Evolutionary conservation across 2,329 filamentous ascomycete genomes (phyloP).

Genomic region (Tolypocladium paradoxum): DNA sequence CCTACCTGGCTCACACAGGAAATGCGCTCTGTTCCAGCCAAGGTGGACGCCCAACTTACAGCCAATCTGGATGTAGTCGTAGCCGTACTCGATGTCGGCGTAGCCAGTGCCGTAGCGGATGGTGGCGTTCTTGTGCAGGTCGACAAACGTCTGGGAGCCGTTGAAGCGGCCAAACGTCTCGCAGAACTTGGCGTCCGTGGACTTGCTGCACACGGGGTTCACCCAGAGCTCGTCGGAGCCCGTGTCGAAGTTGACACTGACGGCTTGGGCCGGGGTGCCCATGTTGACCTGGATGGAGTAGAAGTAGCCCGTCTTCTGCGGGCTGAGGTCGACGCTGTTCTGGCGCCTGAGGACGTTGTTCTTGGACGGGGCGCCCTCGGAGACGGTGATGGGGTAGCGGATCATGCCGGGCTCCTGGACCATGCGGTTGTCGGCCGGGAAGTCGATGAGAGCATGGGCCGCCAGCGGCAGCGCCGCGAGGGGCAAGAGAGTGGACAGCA

Average conservation of each 20-base stretch:
- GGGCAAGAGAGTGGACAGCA: constrained; percentile 19
- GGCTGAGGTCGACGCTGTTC: constrained; percentile 11
- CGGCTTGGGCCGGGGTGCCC: constrained; percentile 25
- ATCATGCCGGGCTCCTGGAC: constrained; percentile 15
- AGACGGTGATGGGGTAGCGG: constrained; percentile 17
- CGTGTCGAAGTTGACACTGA: constrained; percentile 30
- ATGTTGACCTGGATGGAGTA: constrained; percentile 27
- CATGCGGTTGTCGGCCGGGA: constrained; percentile 12
- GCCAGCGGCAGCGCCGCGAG: constrained; percentile 17
- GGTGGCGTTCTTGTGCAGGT: constrained; percentile 13
- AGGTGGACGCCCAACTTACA: constrained; percentile 12
- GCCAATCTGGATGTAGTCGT: constrained; percentile 22
- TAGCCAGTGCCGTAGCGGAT: constrained; percentile 22
- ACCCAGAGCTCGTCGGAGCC: constrained; percentile 32
- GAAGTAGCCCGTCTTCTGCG: constrained; percentile 20
- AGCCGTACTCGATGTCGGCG: constrained; percentile 21
- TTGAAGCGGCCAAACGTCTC: constrained; percentile 17
- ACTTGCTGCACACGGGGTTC: constrained; percentile 26
- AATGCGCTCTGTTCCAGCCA: not conserved
- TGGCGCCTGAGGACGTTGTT: constrained; percentile 18
- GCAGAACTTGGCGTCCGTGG: constrained; percentile 17
- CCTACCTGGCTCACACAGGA: not conserved
- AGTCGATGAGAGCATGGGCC: constrained; percentile 9
- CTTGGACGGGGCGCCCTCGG: constrained; percentile 16
- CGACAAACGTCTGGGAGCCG: constrained; percentile 16